phyloP scores from a whole-genome alignment of 2,329 filamentous ascomycete genomes.

The Botryotinia globosa region DNA sequence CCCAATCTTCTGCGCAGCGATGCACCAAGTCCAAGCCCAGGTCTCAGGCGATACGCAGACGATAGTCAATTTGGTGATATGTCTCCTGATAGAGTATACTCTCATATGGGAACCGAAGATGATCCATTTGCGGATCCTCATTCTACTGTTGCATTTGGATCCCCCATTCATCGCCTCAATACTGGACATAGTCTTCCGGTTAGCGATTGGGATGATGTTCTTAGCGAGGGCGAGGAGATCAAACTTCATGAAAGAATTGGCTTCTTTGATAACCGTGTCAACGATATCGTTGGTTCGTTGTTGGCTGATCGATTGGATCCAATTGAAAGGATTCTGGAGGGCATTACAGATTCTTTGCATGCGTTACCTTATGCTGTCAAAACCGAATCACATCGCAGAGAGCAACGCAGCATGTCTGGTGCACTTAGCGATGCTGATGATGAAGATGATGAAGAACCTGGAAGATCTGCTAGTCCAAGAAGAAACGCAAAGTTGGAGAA shows the following conservation, averaged over 20 bases:
- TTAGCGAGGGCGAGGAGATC: conserved; percentile 77
- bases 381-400: conserved; percentile 54
- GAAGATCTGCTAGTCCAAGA: conserved; percentile 73
- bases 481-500: conserved; percentile 79
- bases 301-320: conserved; percentile 76
- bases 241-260: conserved; percentile 77
- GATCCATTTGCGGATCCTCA: conserved; percentile 36
- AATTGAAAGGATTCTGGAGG: conserved; percentile 72
- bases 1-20: conserved; percentile 61
- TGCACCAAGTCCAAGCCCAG: conserved; percentile 70
- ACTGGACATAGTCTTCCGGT: conserved; percentile 62
- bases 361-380: conserved; percentile 49
- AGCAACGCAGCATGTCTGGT: conserved; percentile 65
- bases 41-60: conserved; percentile 35
- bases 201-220: conserved; percentile 90
- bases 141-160: conserved; percentile 47
- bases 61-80: conserved; percentile 7
- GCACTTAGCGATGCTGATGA: conserved; percentile 87
- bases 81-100: conserved; percentile 45
- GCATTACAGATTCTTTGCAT: conserved; percentile 69
- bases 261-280: conserved; percentile 90
- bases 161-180: conserved; percentile 61
- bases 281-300: conserved; percentile 76
- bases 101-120: conserved; percentile 45
- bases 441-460: conserved; percentile 66